Conservation (phyloP, 176 grass and related monocot species). For the Areca catechu region DNA sequence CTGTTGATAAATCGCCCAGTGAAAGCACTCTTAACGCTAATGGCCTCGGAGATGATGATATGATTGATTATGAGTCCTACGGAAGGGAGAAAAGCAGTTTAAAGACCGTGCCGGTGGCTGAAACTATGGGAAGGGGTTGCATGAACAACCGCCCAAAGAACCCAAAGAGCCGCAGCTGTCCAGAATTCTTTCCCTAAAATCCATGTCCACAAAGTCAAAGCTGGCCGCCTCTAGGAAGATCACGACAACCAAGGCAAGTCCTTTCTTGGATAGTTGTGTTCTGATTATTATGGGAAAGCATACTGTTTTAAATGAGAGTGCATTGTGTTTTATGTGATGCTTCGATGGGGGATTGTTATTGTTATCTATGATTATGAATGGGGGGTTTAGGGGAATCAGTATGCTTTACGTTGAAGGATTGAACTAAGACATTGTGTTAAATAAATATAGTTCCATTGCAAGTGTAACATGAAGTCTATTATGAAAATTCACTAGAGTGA, state of each 20-base stretch:
- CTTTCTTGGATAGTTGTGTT: not conserved
- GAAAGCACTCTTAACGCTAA: constrained; percentile 2
- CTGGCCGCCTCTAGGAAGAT: not conserved
- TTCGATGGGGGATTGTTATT: too few relatives aligned
- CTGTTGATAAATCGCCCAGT: constrained; percentile 5
- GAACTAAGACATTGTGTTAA: too few relatives aligned
- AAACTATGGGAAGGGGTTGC: constrained; percentile 6
- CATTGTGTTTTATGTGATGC: too few relatives aligned
- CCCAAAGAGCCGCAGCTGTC: not conserved
- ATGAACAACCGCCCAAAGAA: not conserved
- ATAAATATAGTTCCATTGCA: too few relatives aligned
- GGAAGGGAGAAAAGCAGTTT: not conserved
- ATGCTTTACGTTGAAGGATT: too few relatives aligned
- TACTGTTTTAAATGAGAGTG: too few relatives aligned
- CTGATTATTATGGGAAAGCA: not conserved
- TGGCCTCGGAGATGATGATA: not conserved
- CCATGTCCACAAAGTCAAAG: constrained; percentile 1
- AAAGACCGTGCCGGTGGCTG: not conserved
- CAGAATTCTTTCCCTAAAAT: constrained; percentile 6
- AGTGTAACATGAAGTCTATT: too few relatives aligned
- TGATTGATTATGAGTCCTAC: not conserved
- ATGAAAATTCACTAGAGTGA: too few relatives aligned
- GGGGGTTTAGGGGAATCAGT: too few relatives aligned
- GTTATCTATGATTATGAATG: too few relatives aligned
- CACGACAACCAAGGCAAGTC: constrained; percentile 2